phyloP scores from a whole-genome alignment of 2,329 filamentous ascomycete genomes.

The Dactylellina leptospora region DNA sequence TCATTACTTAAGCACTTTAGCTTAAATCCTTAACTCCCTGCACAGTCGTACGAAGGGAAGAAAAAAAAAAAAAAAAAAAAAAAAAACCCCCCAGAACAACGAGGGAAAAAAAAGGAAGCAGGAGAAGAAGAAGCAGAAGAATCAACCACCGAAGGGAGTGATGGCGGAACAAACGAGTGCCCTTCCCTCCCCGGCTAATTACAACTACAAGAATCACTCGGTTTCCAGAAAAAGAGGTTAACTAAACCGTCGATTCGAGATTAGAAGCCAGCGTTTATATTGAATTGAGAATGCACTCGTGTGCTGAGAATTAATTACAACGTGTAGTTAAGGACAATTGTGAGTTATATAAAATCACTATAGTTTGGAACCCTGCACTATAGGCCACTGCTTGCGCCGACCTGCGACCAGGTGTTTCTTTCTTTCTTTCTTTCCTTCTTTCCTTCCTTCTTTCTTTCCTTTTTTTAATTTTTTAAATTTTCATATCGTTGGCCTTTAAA shows the following conservation, averaged over 20 bases:
- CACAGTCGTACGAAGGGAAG: slow-evolving; percentile 37
- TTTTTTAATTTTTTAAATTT: too few relatives aligned
- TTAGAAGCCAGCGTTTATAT: slow-evolving; percentile 4
- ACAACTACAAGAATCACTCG: background rate
- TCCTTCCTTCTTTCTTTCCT: too few relatives aligned
- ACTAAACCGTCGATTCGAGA: background rate
- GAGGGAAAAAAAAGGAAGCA: background rate
- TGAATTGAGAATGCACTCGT: background rate
- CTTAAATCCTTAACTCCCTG: slow-evolving; percentile 51
- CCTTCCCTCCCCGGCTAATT: slow-evolving; percentile 39
- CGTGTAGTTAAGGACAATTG: background rate
- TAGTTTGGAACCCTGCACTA: slow-evolving; percentile 1
- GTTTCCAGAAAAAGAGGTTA: background rate
- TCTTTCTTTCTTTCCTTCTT: too few relatives aligned
- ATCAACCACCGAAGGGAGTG: background rate
- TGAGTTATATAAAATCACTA: slow-evolving; percentile 11
- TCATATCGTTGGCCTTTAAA: too few relatives aligned
- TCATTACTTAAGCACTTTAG: slow-evolving; percentile 49
- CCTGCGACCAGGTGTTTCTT: too few relatives aligned
- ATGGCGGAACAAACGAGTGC: slow-evolving; percentile 27
- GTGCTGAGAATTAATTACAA: background rate
- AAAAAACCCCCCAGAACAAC: too few relatives aligned
- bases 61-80: slow-evolving; percentile 7
- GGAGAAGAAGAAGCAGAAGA: background rate
- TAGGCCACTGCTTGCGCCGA: too few relatives aligned